Evolutionary conservation across 2,329 filamentous ascomycete species (phyloP).

Genomic region (Hypoxylon sp.): DNA sequence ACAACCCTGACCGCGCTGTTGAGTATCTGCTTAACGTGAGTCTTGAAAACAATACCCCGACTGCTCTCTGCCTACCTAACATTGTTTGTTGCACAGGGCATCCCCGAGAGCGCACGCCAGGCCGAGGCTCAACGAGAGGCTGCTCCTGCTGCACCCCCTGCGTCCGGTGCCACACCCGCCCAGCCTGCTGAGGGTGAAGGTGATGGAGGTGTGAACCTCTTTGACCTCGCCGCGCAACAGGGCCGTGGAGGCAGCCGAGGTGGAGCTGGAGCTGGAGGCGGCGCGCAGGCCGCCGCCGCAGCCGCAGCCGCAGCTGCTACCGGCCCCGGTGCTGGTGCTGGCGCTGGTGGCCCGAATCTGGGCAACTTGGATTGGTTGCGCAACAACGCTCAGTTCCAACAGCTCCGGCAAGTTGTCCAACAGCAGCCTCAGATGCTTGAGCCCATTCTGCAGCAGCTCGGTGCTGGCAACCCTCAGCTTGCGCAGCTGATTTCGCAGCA

Average conservation of each 20-base stretch:
- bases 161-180: slow-evolving; percentile 52
- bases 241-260: slow-evolving; percentile 57
- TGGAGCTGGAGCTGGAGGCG: slow-evolving; percentile 51
- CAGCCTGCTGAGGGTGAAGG: slow-evolving; percentile 52
- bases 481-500: slow-evolving; percentile 91
- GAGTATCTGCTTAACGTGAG: slow-evolving; percentile 90
- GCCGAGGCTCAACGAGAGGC: slow-evolving; percentile 64
- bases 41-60: slow-evolving; percentile 22
- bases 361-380: slow-evolving; percentile 92
- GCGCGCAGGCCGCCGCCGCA: slow-evolving; percentile 49
- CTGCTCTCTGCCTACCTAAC: not conserved
- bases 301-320: slow-evolving; percentile 57
- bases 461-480: slow-evolving; percentile 91
- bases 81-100: slow-evolving; percentile 74
- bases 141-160: slow-evolving; percentile 46
- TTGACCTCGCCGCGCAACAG: slow-evolving; percentile 88
- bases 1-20: slow-evolving; percentile 95
- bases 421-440: slow-evolving; percentile 98
- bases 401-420: slow-evolving; percentile 95
- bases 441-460: slow-evolving; percentile 95
- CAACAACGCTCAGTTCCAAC: slow-evolving; percentile 97
- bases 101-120: slow-evolving; percentile 82
- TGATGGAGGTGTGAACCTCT: slow-evolving; percentile 78
- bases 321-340: slow-evolving; percentile 56
- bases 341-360: slow-evolving; percentile 56